Conservation (phyloP, 495 filamentous ascomycete genomes). For the Tuber aestivum region DNA sequence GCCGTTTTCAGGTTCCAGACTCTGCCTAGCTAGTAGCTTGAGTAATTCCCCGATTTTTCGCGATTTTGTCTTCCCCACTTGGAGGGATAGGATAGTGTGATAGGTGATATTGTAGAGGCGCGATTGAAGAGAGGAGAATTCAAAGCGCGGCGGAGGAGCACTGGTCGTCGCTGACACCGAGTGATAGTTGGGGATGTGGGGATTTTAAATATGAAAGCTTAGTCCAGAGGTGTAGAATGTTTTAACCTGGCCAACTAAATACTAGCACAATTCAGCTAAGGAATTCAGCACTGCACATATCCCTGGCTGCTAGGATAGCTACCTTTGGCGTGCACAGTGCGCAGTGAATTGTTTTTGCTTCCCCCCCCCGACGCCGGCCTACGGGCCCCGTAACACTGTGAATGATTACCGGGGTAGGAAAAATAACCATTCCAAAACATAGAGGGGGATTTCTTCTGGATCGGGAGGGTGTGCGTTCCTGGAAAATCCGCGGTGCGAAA, state of each 20-base stretch:
- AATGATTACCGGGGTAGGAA: too few relatives aligned
- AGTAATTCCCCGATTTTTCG: background rate
- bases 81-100: background rate
- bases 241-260: background rate
- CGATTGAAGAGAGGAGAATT: background rate
- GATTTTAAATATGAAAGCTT: background rate
- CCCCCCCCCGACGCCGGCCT: too few relatives aligned
- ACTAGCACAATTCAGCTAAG: accelerated
- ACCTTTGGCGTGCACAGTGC: background rate
- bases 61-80: background rate
- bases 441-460: too few relatives aligned
- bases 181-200: background rate
- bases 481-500: background rate
- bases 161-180: background rate
- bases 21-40: background rate
- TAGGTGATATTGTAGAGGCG: background rate
- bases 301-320: background rate
- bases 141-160: background rate
- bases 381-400: too few relatives aligned
- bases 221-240: background rate
- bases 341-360: background rate
- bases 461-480: too few relatives aligned
- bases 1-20: background rate
- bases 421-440: too few relatives aligned
- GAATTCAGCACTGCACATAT: background rate